These are phyloP conservation scores for Leccinum subrobustum DNA, from an alignment of 1,284 basidiomycete genomes.

Conservation along the genomic window DNA sequence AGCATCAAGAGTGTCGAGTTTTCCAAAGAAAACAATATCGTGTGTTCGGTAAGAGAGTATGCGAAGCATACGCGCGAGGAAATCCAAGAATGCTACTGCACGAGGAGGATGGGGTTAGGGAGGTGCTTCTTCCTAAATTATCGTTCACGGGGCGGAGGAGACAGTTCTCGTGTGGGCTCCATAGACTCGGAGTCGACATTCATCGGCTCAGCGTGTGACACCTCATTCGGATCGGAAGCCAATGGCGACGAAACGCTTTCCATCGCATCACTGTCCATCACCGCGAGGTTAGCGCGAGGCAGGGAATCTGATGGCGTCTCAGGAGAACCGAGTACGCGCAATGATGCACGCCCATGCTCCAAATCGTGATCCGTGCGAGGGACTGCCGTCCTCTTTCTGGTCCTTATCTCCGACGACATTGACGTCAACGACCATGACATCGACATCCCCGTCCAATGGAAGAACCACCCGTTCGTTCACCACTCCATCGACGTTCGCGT, in stretches of 20 bases:
- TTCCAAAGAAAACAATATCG: too few species aligned
- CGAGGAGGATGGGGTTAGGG: too few species aligned
- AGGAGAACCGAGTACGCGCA: conserved; percentile 3
- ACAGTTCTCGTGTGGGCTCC: conserved; percentile 15
- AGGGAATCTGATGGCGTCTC: neutral
- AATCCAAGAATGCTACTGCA: too few species aligned
- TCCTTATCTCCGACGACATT: conserved; percentile 10
- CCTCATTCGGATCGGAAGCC: conserved; percentile 4
- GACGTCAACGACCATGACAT: conserved; percentile 30
- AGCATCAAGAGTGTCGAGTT: too few species aligned
- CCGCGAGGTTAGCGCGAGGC: neutral
- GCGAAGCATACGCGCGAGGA: too few species aligned
- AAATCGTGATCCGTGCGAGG: neutral
- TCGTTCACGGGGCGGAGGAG: conserved; percentile 10
- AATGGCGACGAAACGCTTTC: conserved; percentile 1
- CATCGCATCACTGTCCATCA: neutral
- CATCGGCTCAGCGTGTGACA: conserved; percentile 9
- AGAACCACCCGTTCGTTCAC: neutral
- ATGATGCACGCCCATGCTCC: neutral
- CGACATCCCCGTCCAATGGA: conserved; percentile 14
- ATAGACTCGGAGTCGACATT: conserved; percentile 8
- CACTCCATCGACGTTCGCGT: neutral
- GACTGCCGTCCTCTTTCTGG: neutral
- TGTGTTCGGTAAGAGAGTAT: too few species aligned
- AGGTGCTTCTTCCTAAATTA: too few species aligned